Evolutionary conservation across 495 filamentous ascomycete genomes (phyloP).

Genomic region (Trichoderma virens): DNA sequence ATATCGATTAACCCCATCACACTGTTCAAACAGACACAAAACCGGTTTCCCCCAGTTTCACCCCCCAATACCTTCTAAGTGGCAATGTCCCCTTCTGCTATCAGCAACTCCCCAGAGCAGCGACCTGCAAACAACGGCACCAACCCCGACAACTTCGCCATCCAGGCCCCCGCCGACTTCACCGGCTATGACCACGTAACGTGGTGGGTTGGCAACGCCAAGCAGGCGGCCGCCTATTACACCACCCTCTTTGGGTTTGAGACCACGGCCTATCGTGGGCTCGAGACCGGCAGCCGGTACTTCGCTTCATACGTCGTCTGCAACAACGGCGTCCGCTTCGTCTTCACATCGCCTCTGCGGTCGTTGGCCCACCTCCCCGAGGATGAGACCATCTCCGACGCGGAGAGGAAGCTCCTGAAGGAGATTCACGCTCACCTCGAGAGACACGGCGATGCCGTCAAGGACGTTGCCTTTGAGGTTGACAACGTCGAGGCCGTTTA

Average conservation of each 20-base stretch:
- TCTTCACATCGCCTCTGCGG: conserved; percentile 74
- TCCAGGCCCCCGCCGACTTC: conserved; percentile 49
- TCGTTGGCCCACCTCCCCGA: conserved; percentile 42
- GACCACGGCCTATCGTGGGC: conserved; percentile 70
- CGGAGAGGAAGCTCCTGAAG: conserved; percentile 49
- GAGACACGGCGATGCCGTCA: conserved; percentile 81
- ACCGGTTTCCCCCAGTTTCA: not conserved
- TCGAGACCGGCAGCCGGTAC: conserved; percentile 74
- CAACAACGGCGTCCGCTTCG: conserved; percentile 72
- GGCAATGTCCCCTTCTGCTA: conserved; percentile 65
- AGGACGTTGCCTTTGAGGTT: conserved; percentile 87
- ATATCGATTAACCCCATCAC: not conserved
- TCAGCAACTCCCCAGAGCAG: conserved; percentile 42
- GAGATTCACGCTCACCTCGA: conserved; percentile 72
- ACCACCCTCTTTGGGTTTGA: conserved; percentile 76
- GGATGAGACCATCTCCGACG: conserved; percentile 41
- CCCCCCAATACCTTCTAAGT: conserved; percentile 5
- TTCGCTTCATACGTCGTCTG: conserved; percentile 73
- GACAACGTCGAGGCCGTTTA: conserved; percentile 75
- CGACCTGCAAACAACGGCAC: conserved; percentile 9
- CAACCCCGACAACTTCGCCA: conserved; percentile 28
- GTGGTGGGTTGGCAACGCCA: conserved; percentile 95
- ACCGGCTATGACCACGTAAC: conserved; percentile 80
- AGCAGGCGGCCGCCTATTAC: conserved; percentile 84
- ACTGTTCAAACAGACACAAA: not conserved